Evolutionary conservation across 164 flowering plant genomes (phyloP).

Genomic region (Pachysandra terminalis): DNA sequence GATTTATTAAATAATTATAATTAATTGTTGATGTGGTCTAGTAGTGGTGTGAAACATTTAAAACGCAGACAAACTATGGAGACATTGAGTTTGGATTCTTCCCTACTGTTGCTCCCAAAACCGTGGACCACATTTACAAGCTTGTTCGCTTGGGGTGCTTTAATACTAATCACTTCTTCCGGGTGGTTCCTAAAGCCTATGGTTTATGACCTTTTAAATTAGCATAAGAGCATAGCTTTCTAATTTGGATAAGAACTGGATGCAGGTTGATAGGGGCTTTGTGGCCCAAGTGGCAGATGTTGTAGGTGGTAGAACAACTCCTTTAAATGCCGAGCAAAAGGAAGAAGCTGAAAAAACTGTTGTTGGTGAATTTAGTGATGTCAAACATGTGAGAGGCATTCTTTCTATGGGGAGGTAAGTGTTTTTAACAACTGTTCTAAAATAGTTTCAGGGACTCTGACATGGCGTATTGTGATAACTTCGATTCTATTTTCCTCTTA

Average conservation of each 20-base stretch:
- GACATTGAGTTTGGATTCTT: slow-evolving; percentile 94
- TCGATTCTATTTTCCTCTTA: no score
- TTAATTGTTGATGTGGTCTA: not conserved
- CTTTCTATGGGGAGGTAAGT: slow-evolving; percentile 95
- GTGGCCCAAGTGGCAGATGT: slow-evolving; percentile 99
- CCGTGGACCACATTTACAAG: slow-evolving; percentile 90
- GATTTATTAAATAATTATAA: not conserved
- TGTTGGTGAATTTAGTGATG: slow-evolving; percentile 87
- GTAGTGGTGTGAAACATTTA: slow-evolving; percentile 8
- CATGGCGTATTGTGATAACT: no score
- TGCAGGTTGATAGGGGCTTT: slow-evolving; percentile 85
- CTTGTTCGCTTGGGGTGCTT: slow-evolving; percentile 88
- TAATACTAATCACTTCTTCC: slow-evolving; percentile 90
- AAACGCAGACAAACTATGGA: slow-evolving; percentile 78
- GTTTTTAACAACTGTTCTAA: not conserved
- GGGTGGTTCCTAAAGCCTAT: slow-evolving; percentile 44
- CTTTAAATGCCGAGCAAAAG: slow-evolving; percentile 83
- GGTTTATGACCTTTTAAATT: not conserved
- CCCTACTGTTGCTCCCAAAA: slow-evolving; percentile 82
- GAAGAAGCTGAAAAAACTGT: slow-evolving; percentile 74
- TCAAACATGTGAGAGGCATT: slow-evolving; percentile 88
- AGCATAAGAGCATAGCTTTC: not conserved
- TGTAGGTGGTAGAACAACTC: slow-evolving; percentile 74
- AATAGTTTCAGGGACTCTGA: no score
- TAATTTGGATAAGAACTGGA: slow-evolving; percentile 5